Conservation (phyloP, 352 stramenopile species). For the Phytophthora palmivora region DNA sequence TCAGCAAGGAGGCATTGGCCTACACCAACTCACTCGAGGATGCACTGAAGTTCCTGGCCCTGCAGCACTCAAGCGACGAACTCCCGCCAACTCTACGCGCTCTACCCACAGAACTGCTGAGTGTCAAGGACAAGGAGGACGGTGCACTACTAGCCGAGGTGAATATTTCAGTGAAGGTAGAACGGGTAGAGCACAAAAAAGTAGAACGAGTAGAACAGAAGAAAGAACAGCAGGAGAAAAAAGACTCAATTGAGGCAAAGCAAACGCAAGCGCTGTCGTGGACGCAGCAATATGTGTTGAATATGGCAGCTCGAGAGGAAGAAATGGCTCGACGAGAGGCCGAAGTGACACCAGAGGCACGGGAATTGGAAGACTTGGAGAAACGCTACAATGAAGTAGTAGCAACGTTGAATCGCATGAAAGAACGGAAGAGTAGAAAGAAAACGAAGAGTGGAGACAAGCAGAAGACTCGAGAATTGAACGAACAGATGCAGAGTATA, state of each 20-base stretch:
- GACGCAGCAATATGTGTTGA: slow-evolving; percentile 79
- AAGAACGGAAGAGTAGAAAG: slow-evolving; percentile 67
- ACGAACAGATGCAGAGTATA: slow-evolving; percentile 48
- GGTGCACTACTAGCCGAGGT: slow-evolving; percentile 48
- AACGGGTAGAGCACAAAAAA: slow-evolving; percentile 1
- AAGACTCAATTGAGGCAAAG: slow-evolving; percentile 14
- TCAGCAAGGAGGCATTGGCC: slow-evolving; percentile 49
- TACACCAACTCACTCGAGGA: slow-evolving; percentile 78
- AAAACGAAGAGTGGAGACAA: slow-evolving; percentile 59
- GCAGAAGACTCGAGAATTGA: slow-evolving; percentile 41
- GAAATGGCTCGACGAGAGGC: slow-evolving; percentile 46
- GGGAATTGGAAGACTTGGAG: slow-evolving; percentile 57
- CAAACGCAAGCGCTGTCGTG: slow-evolving; percentile 58
- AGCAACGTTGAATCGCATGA: slow-evolving; percentile 44
- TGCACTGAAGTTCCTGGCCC: slow-evolving; percentile 65
- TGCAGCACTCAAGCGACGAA: slow-evolving; percentile 65
- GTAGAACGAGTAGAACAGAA: slow-evolving; percentile 9
- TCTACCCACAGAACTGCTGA: slow-evolving; percentile 20
- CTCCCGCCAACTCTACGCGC: slow-evolving; percentile 55
- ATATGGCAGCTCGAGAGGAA: slow-evolving; percentile 57
- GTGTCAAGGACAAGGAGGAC: slow-evolving; percentile 16
- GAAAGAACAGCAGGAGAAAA: slow-evolving; percentile 11
- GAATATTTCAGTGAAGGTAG: slow-evolving; percentile 11
- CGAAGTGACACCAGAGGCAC: slow-evolving; percentile 45
- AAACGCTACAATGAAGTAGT: slow-evolving; percentile 49